Base-by-base conservation (phyloP, 106 monocot species). In the Phalaenopsis aphrodite region DNA sequence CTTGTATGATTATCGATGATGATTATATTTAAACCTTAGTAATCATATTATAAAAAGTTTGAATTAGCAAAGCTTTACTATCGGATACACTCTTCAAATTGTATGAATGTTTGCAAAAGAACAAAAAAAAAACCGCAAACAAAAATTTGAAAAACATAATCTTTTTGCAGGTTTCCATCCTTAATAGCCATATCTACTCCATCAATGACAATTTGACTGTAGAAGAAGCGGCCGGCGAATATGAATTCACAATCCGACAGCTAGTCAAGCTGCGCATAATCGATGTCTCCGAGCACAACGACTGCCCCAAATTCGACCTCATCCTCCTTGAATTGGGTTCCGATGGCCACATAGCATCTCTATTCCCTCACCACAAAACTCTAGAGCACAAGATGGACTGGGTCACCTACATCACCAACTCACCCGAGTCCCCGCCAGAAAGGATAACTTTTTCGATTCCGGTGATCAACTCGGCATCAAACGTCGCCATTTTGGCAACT, bases 261-360 rank as follows among this genome's bases (percentile, higher is more conserved):
- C 83, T 93, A 3, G 95, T 95, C 48, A 95, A 89, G 84, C 77
- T 82, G 12, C 91, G 93, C 19, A 84, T 83, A 0, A 76, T 93
- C 0, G 85, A 89, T 67, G 95, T 95, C 14, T 93, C 83, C 0
- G 87, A 88, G 79, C 87, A 77, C 58, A 91, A 89, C 3, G 95
- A 95, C 82, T 95, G 93, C 84, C 95, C 93, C 64, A 95, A 86
- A 81, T 95, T 95, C 41, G 95, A 95, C 78, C 91, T 95, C 18
- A 88, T 95, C n/a, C 83, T 95, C 78, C 95, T 95, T 2, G 79
- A 81, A 72, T 84, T 93, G 84, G 95, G 91, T 9, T 69, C 86
- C 8, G 90, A 92, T 16, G 95, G 95, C 0, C 92, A 90, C 55
- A 77, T 95, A 3, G 93, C 93, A 4, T 95, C 95, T 3, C 84